Conservation (phyloP, 176 grass and related monocot genomes). For the Cenchrus fungigraminus region DNA sequence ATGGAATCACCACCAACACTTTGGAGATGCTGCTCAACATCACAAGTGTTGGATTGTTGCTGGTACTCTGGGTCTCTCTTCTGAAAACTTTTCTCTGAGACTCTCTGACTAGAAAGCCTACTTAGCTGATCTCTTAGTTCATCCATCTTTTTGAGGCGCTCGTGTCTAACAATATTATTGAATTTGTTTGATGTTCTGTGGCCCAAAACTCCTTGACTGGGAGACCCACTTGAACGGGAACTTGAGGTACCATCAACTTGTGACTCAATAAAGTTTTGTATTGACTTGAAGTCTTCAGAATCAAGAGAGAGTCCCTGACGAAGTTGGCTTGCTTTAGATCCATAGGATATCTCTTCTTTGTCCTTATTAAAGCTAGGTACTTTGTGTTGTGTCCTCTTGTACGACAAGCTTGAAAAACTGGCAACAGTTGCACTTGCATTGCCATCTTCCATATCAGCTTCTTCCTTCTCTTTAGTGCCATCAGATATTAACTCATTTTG, state of each 20-base stretch:
- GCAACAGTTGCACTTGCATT: slow-evolving; percentile 20
- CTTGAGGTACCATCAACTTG: slow-evolving; percentile 52
- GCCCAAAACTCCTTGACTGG: slow-evolving; percentile 36
- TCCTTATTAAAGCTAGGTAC: slow-evolving; percentile 36
- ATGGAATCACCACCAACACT: slow-evolving; percentile 52
- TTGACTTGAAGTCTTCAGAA: slow-evolving; percentile 62
- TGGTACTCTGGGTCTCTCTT: slow-evolving; percentile 42
- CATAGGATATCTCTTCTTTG: slow-evolving; percentile 43
- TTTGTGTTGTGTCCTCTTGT: slow-evolving; percentile 43
- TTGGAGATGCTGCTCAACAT: slow-evolving; percentile 45
- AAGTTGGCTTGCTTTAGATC: slow-evolving; percentile 40
- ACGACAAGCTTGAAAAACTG: slow-evolving; percentile 47
- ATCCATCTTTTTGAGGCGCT: slow-evolving; percentile 78
- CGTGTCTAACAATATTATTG: slow-evolving; percentile 46
- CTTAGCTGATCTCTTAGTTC: slow-evolving; percentile 65
- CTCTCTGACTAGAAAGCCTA: slow-evolving; percentile 57
- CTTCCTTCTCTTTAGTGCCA: slow-evolving; percentile 48
- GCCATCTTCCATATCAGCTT: background rate
- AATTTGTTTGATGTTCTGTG: slow-evolving; percentile 42
- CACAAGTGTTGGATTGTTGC: slow-evolving; percentile 46
- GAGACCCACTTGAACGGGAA: slow-evolving; percentile 49
- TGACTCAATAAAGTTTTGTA: slow-evolving; percentile 55
- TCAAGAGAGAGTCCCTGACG: slow-evolving; percentile 57
- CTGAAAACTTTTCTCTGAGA: slow-evolving; percentile 36
- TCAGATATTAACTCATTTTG: slow-evolving; percentile 23